These are phyloP conservation scores for Pythium apleroticum DNA, from an alignment of 352 stramenopile species.

Conservation along the genomic window DNA sequence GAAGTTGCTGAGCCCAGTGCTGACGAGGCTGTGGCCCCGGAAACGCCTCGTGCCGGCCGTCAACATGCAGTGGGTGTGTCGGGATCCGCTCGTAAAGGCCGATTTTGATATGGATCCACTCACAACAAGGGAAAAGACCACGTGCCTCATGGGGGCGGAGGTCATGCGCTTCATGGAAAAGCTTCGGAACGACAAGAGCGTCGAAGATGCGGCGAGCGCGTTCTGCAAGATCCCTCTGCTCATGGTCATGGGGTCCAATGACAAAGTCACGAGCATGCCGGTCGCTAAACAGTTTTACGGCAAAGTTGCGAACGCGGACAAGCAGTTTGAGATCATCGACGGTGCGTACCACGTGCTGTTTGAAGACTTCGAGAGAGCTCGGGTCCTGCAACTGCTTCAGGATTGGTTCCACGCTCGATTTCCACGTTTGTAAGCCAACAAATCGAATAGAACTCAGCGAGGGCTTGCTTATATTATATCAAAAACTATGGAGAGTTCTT, in stretches of 20 bases:
- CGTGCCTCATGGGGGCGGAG: conserved; percentile 23
- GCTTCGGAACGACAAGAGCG: conserved; percentile 14
- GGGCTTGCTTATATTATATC: conserved; percentile 4
- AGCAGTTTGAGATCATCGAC: conserved; percentile 56
- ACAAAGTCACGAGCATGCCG: conserved; percentile 31
- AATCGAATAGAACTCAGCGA: background rate
- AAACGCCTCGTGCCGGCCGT: conserved; percentile 25
- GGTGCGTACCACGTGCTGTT: conserved; percentile 58
- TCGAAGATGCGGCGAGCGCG: conserved; percentile 14
- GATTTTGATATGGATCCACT: conserved; percentile 27
- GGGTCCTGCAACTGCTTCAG: conserved; percentile 40
- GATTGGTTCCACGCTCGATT: conserved; percentile 50
- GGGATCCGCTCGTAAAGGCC: conserved; percentile 11
- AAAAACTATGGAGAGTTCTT: background rate
- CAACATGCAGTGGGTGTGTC: conserved; percentile 21
- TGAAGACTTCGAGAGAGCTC: conserved; percentile 58
- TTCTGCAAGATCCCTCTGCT: conserved; percentile 22
- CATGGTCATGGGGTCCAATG: conserved; percentile 21
- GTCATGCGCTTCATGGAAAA: conserved; percentile 18
- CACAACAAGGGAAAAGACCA: conserved; percentile 14
- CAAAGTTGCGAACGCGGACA: conserved; percentile 44
- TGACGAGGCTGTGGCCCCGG: conserved; percentile 15
- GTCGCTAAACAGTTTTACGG: conserved; percentile 47
- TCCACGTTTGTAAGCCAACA: conserved; percentile 5
- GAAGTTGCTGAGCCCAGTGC: conserved; percentile 4